These are phyloP conservation scores for Tetrapisispora phaffii DNA, from an alignment of 805 yeast genomes.

Conservation along the genomic window DNA sequence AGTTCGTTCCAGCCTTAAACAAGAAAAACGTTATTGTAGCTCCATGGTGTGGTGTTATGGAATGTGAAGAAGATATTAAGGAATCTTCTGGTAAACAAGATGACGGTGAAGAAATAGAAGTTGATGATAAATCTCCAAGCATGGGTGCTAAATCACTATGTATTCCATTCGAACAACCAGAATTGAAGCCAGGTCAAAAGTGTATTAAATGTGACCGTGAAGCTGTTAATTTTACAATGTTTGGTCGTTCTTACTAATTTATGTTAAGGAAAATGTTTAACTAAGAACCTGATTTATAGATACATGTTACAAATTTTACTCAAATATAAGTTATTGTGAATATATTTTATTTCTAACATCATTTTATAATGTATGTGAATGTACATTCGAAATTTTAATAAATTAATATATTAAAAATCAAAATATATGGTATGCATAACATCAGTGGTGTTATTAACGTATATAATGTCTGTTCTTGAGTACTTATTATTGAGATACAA, in stretches of 20 bases:
- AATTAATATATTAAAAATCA: not conserved
- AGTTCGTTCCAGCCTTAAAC: conserved; percentile 87
- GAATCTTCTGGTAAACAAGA: conserved; percentile 71
- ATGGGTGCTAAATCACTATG: conserved; percentile 99
- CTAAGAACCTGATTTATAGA: not conserved
- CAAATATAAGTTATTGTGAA: not conserved
- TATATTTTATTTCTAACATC: not conserved
- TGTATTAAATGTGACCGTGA: conserved; percentile 76
- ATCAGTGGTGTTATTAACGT: no score
- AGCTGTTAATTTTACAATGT: conserved; percentile 84
- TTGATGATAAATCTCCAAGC: conserved; percentile 92
- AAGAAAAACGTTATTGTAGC: conserved; percentile 81
- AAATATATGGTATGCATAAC: no score
- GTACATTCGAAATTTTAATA: not conserved
- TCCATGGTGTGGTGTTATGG: conserved; percentile 95
- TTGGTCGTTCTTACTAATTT: conserved; percentile 84
- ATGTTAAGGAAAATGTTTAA: not conserved
- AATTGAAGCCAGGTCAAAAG: conserved; percentile 63
- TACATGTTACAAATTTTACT: not conserved
- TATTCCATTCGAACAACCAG: conserved; percentile 90
- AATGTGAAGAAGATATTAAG: conserved; percentile 95
- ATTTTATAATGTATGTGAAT: not conserved
- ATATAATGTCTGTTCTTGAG: no score
- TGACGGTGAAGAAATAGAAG: conserved; percentile 76
- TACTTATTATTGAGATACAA: not conserved